These are phyloP conservation scores for Pleurotus salmoneostramineus DNA, from an alignment of 768 basidiomycete genomes.

Conservation along the genomic window DNA sequence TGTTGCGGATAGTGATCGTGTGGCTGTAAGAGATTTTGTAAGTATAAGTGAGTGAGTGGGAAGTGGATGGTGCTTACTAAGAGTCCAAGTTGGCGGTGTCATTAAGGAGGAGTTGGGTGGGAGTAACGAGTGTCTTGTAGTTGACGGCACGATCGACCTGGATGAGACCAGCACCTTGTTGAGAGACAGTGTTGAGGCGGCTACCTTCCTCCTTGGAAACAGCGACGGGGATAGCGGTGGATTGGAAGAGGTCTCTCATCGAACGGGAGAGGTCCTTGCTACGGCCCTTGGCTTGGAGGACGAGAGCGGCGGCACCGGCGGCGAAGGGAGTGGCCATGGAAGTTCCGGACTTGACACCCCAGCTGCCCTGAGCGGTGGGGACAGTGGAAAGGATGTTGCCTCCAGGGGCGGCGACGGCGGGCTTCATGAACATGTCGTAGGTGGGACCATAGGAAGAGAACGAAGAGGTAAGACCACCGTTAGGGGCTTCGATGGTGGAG, in stretches of 20 bases:
- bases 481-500: constrained; percentile 40
- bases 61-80: constrained; percentile 23
- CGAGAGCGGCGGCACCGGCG: constrained; percentile 41
- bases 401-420: constrained; percentile 49
- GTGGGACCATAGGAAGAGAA: constrained; percentile 59
- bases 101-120: constrained; percentile 55
- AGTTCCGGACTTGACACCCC: constrained; percentile 37
- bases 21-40: constrained; percentile 26
- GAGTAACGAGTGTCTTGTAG: constrained; percentile 45
- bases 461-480: constrained; percentile 54
- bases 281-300: constrained; percentile 36
- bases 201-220: constrained; percentile 43
- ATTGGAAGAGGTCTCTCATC: constrained; percentile 35
- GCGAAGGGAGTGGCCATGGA: constrained; percentile 44
- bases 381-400: constrained; percentile 47
- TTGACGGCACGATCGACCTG: constrained; percentile 56
- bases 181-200: constrained; percentile 45
- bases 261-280: constrained; percentile 19
- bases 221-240: constrained; percentile 39
- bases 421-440: constrained; percentile 56
- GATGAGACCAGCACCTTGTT: constrained; percentile 54
- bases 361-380: constrained; percentile 35
- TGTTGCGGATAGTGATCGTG: constrained; percentile 49
- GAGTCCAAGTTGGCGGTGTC: constrained; percentile 55
- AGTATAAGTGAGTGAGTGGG: not conserved